These are phyloP conservation scores for Cinnamomum chago DNA, from an alignment of 164 flowering plant genomes.

Conservation along the genomic window DNA sequence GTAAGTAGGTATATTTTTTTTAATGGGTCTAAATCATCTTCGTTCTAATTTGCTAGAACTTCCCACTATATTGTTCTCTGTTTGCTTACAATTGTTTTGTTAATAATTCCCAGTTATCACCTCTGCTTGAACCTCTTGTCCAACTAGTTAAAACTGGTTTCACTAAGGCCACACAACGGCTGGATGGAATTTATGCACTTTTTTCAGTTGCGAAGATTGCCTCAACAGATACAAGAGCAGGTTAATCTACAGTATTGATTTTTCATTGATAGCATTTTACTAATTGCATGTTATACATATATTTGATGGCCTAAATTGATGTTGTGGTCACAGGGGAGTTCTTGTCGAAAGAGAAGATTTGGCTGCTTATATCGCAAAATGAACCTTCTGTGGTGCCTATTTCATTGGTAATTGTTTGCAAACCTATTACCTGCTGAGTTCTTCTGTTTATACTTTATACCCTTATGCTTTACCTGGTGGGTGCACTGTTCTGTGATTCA, in stretches of 20 bases:
- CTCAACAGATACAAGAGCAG: constrained; percentile 78
- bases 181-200: constrained; percentile 93
- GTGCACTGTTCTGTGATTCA: not conserved
- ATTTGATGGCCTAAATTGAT: not conserved
- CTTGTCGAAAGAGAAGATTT: constrained; percentile 74
- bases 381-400: constrained; percentile 75
- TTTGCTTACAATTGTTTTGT: not conserved
- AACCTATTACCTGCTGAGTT: not conserved
- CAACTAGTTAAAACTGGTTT: constrained; percentile 90
- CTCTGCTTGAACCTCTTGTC: constrained; percentile 71
- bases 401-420: constrained; percentile 50
- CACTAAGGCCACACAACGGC: constrained; percentile 80
- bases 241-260: constrained; percentile 26
- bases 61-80: not conserved
- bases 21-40: not conserved
- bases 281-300: not conserved
- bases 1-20: constrained; percentile 22
- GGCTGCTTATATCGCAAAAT: constrained; percentile 77
- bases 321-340: constrained; percentile 56
- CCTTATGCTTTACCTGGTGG: not conserved
- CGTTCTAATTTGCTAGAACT: not conserved
- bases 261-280: not conserved
- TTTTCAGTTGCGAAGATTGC: constrained; percentile 62
- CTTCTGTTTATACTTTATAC: not conserved
- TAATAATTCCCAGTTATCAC: constrained; percentile 48